Percentiles rank a stretch among this genome's conserved stretches.
These are phyloP conservation scores for Colletotrichum shisoi DNA, from an alignment of 2,329 filamentous ascomycete species.

Conservation along the genomic window DNA sequence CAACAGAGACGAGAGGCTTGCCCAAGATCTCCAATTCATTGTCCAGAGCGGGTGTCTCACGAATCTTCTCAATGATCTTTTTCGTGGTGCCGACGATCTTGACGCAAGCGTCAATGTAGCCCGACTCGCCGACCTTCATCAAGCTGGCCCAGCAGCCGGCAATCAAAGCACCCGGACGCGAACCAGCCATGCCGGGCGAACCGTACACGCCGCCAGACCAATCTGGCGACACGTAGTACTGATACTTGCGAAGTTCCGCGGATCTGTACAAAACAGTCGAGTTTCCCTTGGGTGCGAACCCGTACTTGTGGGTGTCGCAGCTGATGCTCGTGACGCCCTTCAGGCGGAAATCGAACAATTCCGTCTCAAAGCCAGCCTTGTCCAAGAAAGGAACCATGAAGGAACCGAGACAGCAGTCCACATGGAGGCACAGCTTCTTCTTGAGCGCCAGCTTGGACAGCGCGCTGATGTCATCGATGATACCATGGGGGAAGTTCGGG, in stretches of 20 bases:
- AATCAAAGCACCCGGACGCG: slow-evolving; percentile 90
- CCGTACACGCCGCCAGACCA: slow-evolving; percentile 98
- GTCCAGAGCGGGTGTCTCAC: slow-evolving; percentile 71
- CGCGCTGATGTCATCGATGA: slow-evolving; percentile 90
- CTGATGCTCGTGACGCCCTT: slow-evolving; percentile 95
- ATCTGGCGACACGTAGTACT: slow-evolving; percentile 95
- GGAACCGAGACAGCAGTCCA: slow-evolving; percentile 96
- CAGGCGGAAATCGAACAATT: slow-evolving; percentile 90
- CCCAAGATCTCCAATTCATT: slow-evolving; percentile 82
- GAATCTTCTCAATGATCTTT: slow-evolving; percentile 79
- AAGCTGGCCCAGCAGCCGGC: slow-evolving; percentile 94
- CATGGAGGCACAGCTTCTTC: slow-evolving; percentile 85
- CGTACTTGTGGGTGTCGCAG: slow-evolving; percentile 98
- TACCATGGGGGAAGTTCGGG: slow-evolving; percentile 97
- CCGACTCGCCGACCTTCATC: slow-evolving; percentile 85
- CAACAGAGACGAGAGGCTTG: slow-evolving; percentile 85
- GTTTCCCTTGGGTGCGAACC: slow-evolving; percentile 97
- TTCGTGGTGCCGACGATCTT: slow-evolving; percentile 88
- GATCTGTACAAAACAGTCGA: slow-evolving; percentile 91
- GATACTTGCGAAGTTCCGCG: slow-evolving; percentile 78
- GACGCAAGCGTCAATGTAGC: slow-evolving; percentile 86
- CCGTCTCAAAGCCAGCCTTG: slow-evolving; percentile 89
- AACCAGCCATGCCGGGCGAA: slow-evolving; percentile 89
- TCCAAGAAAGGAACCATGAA: slow-evolving; percentile 93
- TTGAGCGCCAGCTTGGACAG: slow-evolving; percentile 83